Conservation (phyloP, 1,284 basidiomycete genomes). For the Mycosarcoma mackinlayi region DNA sequence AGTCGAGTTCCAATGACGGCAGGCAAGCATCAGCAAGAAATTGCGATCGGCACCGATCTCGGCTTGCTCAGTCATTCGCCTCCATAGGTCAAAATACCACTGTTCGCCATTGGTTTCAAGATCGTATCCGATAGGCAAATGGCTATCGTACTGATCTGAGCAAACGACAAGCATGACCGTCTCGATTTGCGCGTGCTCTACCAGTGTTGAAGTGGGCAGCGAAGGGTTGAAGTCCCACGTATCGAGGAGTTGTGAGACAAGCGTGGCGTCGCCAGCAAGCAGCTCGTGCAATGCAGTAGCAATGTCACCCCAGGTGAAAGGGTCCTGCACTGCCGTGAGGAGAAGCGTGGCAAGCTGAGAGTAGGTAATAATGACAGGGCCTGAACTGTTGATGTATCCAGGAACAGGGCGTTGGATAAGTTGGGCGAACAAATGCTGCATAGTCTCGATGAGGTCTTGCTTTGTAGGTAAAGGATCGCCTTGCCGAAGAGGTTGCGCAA, state of each 20-base stretch:
- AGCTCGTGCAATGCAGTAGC: conserved; percentile 18
- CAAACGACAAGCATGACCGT: conserved; percentile 28
- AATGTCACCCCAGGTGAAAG: conserved; percentile 18
- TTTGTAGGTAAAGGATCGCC: not conserved
- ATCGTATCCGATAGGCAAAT: conserved; percentile 9
- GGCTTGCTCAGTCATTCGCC: conserved; percentile 18
- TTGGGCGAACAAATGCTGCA: conserved; percentile 21
- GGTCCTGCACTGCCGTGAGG: conserved; percentile 22
- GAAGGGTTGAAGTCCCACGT: conserved; percentile 33
- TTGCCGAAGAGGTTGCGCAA: conserved; percentile 12
- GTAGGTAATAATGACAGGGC: conserved; percentile 33
- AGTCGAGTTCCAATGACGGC: conserved; percentile 31
- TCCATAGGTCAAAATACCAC: conserved; percentile 34
- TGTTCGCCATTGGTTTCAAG: conserved; percentile 8
- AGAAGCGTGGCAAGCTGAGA: conserved; percentile 24
- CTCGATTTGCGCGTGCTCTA: conserved; percentile 15
- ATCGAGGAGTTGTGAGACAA: conserved; percentile 15
- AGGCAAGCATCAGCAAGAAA: conserved; percentile 37
- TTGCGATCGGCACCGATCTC: conserved; percentile 30
- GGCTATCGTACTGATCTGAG: conserved; percentile 35
- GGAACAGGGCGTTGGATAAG: conserved; percentile 23
- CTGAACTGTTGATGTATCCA: conserved; percentile 12
- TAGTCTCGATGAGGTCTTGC: conserved; percentile 5
- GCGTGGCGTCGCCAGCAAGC: conserved; percentile 18
- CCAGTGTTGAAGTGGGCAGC: not conserved